Evolutionary conservation across 345 rosid species (phyloP).

Genomic region (Eucalyptus victrix): DNA sequence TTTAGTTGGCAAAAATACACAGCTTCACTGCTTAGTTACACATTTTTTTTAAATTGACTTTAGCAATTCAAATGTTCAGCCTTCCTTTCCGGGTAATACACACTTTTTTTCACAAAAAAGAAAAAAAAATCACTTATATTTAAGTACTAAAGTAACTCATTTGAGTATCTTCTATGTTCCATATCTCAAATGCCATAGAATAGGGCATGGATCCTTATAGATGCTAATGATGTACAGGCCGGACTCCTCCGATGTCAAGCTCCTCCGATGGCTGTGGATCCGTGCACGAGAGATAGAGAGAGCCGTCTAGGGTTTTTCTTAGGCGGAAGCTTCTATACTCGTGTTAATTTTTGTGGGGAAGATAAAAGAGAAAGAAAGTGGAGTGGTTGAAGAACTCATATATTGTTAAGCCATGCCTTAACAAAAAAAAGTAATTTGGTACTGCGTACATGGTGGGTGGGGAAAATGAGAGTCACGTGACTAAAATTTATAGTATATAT

Average conservation of each 20-base stretch:
- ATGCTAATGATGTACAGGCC: not conserved
- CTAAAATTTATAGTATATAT: fast-evolving
- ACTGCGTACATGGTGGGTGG: not conserved
- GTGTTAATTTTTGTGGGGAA: not conserved
- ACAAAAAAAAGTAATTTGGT: not conserved
- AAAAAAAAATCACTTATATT: not conserved
- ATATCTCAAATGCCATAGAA: not conserved
- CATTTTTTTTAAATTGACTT: not conserved
- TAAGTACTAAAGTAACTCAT: not conserved
- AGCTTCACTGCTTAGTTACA: not conserved
- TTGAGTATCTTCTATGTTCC: not conserved
- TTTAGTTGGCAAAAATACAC: too few species aligned
- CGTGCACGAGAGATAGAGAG: not conserved
- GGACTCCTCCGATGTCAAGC: not conserved
- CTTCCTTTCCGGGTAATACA: not conserved
- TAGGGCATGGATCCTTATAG: not conserved
- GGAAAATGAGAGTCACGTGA: not conserved
- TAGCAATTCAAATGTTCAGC: not conserved
- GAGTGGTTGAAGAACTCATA: not conserved
- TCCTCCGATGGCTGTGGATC: not conserved
- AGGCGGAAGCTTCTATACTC: not conserved
- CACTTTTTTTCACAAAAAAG: not conserved
- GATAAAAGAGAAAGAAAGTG: not conserved
- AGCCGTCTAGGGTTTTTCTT: not conserved
- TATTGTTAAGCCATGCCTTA: not conserved